Base-by-base conservation (phyloP, 192 early-diverging fungal species). In the Backusella sp. region DNA sequence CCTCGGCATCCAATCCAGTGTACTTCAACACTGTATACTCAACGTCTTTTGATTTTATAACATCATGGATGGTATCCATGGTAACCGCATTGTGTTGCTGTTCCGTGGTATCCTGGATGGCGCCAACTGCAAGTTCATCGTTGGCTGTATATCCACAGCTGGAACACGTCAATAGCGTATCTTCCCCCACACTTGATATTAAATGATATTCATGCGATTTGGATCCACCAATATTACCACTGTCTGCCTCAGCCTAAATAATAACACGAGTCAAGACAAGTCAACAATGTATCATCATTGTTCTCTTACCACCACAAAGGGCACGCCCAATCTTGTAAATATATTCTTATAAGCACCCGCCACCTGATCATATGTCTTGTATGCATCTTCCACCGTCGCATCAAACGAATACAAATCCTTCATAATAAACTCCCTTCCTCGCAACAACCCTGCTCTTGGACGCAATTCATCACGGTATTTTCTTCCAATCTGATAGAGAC, bases 321-420 rank as follows among this genome's bases (percentile, higher is more conserved):
- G 90, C 17, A 97, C 84, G 23, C 93, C 94, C n/a, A 98, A 83
- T 7, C 89, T 83, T 36, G 84, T 77, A 78, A 98, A 91, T 23
- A 95, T 94, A 62, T 83, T 84, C 49, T 88, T 84, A 75, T 98
- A 98, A 17, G 96, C 95, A 15, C 46, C 75, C 56, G 86, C 83
- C n/a, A 98, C 86, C 21, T 88, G 81, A 21, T 92, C 83, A 78
- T 97, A 98, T 0, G 96, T 92, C n/a, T 79, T 82, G 34, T 90
- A 80, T 0, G 96, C 94, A 41, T 85, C 85, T 17, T 91, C 80
- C 72, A 86, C 80, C 1, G 87, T 86, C 4, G 82, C 86, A 79
- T 98, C 95, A 81, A 98, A 98, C 8, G 93, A 89, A 80, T 98
- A 97, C 77, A 98, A 79, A 82, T 98, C 96, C 81, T 96, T 98